Evolutionary conservation across 2,329 filamentous ascomycete species (phyloP).

Genomic region (Hysterium pulicare): DNA sequence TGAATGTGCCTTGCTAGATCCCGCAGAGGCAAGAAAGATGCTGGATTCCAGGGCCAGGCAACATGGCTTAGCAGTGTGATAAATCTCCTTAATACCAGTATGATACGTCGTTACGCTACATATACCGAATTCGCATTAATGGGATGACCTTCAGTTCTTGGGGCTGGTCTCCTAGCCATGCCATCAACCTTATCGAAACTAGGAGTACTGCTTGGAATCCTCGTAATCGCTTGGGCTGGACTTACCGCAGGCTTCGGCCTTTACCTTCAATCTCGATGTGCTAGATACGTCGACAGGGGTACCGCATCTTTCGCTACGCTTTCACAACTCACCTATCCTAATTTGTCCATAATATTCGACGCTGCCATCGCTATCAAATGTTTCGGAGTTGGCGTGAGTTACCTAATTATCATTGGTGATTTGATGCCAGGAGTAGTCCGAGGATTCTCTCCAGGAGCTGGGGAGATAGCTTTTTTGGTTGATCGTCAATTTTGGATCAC

Average conservation of each 20-base stretch:
- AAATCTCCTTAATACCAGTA: slow-evolving; percentile 95
- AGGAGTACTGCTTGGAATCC: slow-evolving; percentile 79
- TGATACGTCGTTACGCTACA: slow-evolving; percentile 18
- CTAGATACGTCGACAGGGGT: slow-evolving; percentile 87
- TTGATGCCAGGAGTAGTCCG: slow-evolving; percentile 92
- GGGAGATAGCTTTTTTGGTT: slow-evolving; percentile 68
- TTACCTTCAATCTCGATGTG: slow-evolving; percentile 90
- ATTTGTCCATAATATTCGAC: slow-evolving; percentile 92
- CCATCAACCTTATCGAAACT: slow-evolving; percentile 94
- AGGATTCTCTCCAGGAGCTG: slow-evolving; percentile 68
- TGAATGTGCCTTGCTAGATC: slow-evolving; percentile 39
- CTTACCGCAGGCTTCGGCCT: slow-evolving; percentile 86
- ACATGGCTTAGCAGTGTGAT: slow-evolving; percentile 88
- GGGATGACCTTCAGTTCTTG: slow-evolving; percentile 71
- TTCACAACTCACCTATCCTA: slow-evolving; percentile 94
- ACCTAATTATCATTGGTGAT: slow-evolving; percentile 97
- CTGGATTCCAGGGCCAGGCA: slow-evolving; percentile 68
- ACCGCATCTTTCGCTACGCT: slow-evolving; percentile 92
- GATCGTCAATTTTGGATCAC: slow-evolving; percentile 98
- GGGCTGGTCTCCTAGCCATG: slow-evolving; percentile 91
- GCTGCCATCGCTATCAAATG: slow-evolving; percentile 95
- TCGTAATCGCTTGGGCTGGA: slow-evolving; percentile 89
- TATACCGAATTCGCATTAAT: not conserved
- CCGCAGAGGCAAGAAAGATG: slow-evolving; percentile 65
- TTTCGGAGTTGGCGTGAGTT: slow-evolving; percentile 95